Percentiles rank a stretch among this genome's conserved stretches.
These are phyloP conservation scores for Tanacetum coccineum DNA, from an alignment of 129 eudicot species.

Conservation along the genomic window DNA sequence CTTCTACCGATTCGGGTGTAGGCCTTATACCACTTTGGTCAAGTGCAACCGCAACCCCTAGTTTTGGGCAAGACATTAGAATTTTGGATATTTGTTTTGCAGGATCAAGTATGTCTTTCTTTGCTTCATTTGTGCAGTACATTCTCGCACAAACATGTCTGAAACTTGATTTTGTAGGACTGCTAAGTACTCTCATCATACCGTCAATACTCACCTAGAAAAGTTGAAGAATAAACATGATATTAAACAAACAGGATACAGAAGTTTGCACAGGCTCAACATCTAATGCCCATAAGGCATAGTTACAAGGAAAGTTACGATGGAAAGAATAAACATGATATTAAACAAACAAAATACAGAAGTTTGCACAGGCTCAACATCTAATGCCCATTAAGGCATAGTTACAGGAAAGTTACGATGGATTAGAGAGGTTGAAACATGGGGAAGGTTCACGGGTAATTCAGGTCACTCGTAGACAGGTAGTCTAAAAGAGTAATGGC, in stretches of 20 bases:
- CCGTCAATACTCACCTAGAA: conserved; percentile 22
- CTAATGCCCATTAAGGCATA: neutral
- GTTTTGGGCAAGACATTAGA: conserved; percentile 79
- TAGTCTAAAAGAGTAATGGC: neutral
- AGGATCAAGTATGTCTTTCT: conserved; percentile 40
- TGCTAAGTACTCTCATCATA: conserved; percentile 33
- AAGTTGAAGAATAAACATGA: conserved; percentile 1
- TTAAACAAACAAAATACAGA: neutral
- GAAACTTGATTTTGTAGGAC: conserved; percentile 20
- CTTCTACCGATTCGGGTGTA: conserved; percentile 69
- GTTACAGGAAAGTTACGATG: neutral
- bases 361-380: neutral
- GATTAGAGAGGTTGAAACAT: neutral
- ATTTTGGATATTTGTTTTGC: conserved; percentile 54
- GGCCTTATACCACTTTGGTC: conserved; percentile 78
- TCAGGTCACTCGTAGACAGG: neutral
- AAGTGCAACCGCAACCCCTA: conserved; percentile 67
- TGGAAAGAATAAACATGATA: neutral
- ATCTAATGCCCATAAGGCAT: neutral
- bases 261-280: neutral
- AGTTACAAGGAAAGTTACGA: neutral
- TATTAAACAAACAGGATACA: neutral
- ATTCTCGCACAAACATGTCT: conserved; percentile 28
- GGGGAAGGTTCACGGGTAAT: too few relatives aligned
- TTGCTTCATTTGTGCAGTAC: conserved; percentile 51